Evolutionary conservation across 495 filamentous ascomycete species (phyloP).

Genomic region (Hyaloscypha hepaticicola): DNA sequence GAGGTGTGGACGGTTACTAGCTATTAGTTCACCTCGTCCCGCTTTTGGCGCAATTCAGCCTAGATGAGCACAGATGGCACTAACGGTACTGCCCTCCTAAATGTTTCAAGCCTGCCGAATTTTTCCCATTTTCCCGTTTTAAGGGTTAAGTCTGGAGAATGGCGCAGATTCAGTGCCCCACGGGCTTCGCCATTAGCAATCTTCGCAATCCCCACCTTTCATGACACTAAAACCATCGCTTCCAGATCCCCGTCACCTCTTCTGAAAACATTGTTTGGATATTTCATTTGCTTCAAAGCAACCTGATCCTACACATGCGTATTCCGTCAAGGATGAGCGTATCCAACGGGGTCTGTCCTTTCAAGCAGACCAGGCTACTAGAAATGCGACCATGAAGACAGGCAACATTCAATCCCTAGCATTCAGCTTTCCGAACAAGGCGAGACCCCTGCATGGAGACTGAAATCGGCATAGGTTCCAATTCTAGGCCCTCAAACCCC

Average conservation of each 20-base stretch:
- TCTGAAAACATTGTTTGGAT: not conserved
- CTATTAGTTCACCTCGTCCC: not conserved
- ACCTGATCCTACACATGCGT: not conserved
- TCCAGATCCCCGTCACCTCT: not conserved
- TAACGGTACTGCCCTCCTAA: not conserved
- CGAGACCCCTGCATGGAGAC: too few relatives aligned
- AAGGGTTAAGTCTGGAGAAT: not conserved
- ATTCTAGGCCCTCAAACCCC: too few relatives aligned
- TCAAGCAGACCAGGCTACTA: not conserved
- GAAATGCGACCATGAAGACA: too few relatives aligned
- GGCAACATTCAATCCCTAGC: too few relatives aligned
- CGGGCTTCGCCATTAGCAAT: not conserved
- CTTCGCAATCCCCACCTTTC: not conserved
- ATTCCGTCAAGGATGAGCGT: not conserved
- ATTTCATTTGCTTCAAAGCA: not conserved
- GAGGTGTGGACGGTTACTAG: not conserved
- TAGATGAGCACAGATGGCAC: not conserved
- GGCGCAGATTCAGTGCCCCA: not conserved
- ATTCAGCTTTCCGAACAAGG: too few relatives aligned
- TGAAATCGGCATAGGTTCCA: too few relatives aligned
- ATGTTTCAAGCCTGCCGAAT: not conserved
- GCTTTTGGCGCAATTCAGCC: not conserved
- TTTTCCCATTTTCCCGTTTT: not conserved
- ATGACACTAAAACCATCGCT: not conserved
- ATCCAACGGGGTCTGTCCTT: not conserved